A percentile compares a stretch with the other conserved stretches of the same genome.
phyloP scores from a whole-genome alignment of 2,329 filamentous ascomycete species.

The Pestalotiopsis sp. region DNA sequence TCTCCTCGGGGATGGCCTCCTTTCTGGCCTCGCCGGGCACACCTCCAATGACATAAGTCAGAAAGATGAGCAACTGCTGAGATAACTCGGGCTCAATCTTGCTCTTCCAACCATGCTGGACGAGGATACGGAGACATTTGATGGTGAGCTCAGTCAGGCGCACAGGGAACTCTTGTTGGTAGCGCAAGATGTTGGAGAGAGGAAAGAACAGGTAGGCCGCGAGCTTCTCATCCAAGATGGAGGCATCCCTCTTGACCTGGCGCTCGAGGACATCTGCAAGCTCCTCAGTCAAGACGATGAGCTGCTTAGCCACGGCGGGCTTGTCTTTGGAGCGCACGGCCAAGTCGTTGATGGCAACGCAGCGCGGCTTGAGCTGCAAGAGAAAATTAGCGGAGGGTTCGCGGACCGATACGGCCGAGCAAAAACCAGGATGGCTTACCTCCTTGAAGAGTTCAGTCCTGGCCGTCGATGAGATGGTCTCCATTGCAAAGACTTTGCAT shows the following conservation, averaged over 20 bases:
- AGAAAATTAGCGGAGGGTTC: slow-evolving; percentile 11
- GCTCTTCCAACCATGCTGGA: slow-evolving; percentile 77
- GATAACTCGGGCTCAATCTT: slow-evolving; percentile 72
- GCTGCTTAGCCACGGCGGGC: slow-evolving; percentile 40
- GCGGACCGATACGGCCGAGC: background rate
- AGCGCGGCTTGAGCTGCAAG: slow-evolving; percentile 62
- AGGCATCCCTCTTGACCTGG: slow-evolving; percentile 44
- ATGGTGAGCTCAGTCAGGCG: slow-evolving; percentile 75
- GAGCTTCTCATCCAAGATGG: slow-evolving; percentile 73
- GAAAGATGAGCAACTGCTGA: slow-evolving; percentile 82
- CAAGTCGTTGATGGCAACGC: slow-evolving; percentile 61
- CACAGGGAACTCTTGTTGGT: slow-evolving; percentile 71
- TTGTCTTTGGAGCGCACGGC: slow-evolving; percentile 50
- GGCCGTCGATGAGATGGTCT: slow-evolving; percentile 19
- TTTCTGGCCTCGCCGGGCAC: slow-evolving; percentile 57
- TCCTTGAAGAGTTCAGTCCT: slow-evolving; percentile 34
- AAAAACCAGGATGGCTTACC: slow-evolving; percentile 21
- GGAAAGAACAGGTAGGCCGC: slow-evolving; percentile 97
- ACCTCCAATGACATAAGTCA: slow-evolving; percentile 80
- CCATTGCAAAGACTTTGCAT: slow-evolving; percentile 22
- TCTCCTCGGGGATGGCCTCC: slow-evolving; percentile 67
- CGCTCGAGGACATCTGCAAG: slow-evolving; percentile 48
- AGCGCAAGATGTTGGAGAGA: slow-evolving; percentile 81
- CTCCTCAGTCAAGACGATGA: slow-evolving; percentile 47
- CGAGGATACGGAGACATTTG: slow-evolving; percentile 72